phyloP scores from a whole-genome alignment of 2,329 filamentous ascomycete species.

The Achaetomium macrosporum region DNA sequence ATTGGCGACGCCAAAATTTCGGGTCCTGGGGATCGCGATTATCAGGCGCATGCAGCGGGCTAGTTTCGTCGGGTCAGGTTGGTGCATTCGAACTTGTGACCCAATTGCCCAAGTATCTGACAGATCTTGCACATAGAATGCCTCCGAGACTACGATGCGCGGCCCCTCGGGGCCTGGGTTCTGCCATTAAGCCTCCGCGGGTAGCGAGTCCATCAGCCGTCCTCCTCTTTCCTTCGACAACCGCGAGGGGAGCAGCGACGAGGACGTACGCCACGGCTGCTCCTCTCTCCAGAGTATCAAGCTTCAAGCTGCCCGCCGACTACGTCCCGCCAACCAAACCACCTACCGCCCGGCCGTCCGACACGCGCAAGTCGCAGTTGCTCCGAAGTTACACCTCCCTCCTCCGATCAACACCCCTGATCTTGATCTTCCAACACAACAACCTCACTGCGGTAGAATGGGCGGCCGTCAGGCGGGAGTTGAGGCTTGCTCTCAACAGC shows the following conservation, averaged over 20 bases:
- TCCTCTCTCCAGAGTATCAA: neutral
- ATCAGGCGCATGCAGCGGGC: constrained; percentile 1
- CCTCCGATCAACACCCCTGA: constrained; percentile 75
- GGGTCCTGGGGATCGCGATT: constrained; percentile 13
- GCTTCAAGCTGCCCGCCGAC: constrained; percentile 38
- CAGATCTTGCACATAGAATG: constrained; percentile 14
- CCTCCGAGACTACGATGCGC: constrained; percentile 26
- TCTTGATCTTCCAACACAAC: constrained; percentile 74
- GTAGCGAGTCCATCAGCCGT: constrained; percentile 13
- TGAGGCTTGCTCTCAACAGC: constrained; percentile 43
- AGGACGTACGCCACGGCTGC: constrained; percentile 26
- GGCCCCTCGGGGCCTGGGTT: constrained; percentile 21
- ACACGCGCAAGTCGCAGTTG: constrained; percentile 86
- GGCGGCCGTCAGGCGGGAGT: constrained; percentile 64
- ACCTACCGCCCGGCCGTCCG: constrained; percentile 77
- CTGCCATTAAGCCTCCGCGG: constrained; percentile 17
- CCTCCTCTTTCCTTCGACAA: constrained; percentile 14
- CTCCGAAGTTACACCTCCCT: constrained; percentile 80
- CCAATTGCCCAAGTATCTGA: constrained; percentile 4
- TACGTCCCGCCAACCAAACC: constrained; percentile 67
- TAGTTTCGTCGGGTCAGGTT: constrained; percentile 10
- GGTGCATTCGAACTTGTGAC: neutral
- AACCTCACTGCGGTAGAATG: constrained; percentile 68
- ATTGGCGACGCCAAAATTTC: constrained; percentile 25
- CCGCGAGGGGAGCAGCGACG: constrained; percentile 9